These are phyloP conservation scores for Trypanosoma platydactyli DNA, from an alignment of 208 protist genomes.

Conservation along the genomic window DNA sequence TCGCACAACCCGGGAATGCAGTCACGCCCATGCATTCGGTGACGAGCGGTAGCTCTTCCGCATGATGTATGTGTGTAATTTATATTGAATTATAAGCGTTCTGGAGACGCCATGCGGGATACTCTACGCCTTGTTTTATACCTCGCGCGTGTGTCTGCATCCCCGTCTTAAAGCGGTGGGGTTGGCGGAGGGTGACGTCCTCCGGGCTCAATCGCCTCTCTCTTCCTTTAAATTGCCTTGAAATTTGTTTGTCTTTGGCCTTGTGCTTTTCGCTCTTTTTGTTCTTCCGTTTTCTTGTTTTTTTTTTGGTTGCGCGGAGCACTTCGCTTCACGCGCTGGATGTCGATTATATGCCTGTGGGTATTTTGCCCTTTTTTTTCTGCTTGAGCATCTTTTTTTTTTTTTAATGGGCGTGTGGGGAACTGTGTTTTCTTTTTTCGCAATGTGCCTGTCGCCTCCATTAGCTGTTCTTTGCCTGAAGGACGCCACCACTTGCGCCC, in stretches of 20 bases:
- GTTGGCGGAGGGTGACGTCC: no score
- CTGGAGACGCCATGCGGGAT: no score
- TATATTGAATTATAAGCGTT: no score
- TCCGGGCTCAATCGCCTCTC: not conserved
- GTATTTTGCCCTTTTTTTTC: not conserved
- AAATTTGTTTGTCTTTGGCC: not conserved
- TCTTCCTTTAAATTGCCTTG: constrained; percentile 9
- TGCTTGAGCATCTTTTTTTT: constrained; percentile 1
- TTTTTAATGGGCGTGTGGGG: not conserved
- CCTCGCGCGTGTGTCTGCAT: no score
- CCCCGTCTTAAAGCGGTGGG: no score
- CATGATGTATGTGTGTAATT: no score
- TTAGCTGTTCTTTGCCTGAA: not conserved
- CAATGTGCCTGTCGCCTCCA: not conserved
- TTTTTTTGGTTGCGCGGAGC: constrained; percentile 5
- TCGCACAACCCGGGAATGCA: no score
- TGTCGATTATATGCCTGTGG: constrained; percentile 19
- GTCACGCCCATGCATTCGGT: no score
- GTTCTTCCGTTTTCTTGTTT: constrained; percentile 25
- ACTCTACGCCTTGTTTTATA: no score
- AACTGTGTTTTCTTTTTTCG: constrained; percentile 1
- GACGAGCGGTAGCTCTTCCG: no score
- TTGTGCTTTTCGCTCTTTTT: not conserved
- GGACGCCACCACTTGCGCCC: no score
- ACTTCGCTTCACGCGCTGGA: not conserved